A percentile compares a stretch with the other conserved stretches of the same genome.
Conservation (phyloP, 129 eudicot species). For the carrot (Daucus carota) region DH1_v3.0 NC_030382.2:43169501-43170000, state of each 20-base stretch:
- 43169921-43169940: not conserved
- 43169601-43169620: not conserved
- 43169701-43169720: slow-evolving; percentile 58
- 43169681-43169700: not conserved
- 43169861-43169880: not conserved
- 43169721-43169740: slow-evolving; percentile 67
- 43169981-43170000: not conserved
- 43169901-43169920: not conserved
- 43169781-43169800: not conserved
- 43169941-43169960: not conserved
- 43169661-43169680: not conserved
- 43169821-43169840: not conserved
- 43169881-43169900: not conserved
- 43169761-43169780: slow-evolving; percentile 11
- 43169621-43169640: not conserved
- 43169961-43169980: not conserved
- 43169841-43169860: not conserved
- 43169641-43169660: not conserved
- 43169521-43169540: slow-evolving; percentile 68
- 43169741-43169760: slow-evolving; percentile 44
- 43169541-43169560: slow-evolving; percentile 63
- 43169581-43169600: slow-evolving; percentile 9
- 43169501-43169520: slow-evolving; percentile 28
- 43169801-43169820: not conserved
- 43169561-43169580: slow-evolving; percentile 38